Percentiles rank a stretch among this genome's conserved stretches.
These are phyloP conservation scores for Botrytis deweyae DNA, from an alignment of 2,329 filamentous ascomycete species.

Conservation along the genomic window DNA sequence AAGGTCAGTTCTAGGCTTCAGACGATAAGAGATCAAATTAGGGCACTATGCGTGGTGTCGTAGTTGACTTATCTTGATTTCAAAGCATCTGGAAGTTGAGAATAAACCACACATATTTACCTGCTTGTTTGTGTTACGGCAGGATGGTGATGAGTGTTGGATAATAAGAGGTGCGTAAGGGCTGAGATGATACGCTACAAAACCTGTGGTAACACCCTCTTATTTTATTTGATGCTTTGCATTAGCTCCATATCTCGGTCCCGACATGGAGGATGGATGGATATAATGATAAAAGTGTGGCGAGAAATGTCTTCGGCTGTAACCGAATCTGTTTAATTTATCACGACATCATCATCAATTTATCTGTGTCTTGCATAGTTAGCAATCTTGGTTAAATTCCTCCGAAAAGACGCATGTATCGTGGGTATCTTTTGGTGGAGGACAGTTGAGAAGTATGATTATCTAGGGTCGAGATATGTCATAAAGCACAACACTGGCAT, in stretches of 20 bases:
- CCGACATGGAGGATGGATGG: background rate
- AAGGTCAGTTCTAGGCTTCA: background rate
- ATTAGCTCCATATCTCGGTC: conserved; percentile 5
- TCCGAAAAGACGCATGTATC: conserved; percentile 14
- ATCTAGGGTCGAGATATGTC: conserved; percentile 15
- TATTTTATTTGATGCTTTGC: conserved; percentile 6
- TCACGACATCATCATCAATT: background rate
- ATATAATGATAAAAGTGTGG: background rate
- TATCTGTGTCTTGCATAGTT: conserved; percentile 6
- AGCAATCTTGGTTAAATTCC: conserved; percentile 20
- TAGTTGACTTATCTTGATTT: background rate
- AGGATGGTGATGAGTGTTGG: background rate
- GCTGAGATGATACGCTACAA: conserved; percentile 2
- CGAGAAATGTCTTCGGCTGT: background rate
- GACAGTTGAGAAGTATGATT: background rate
- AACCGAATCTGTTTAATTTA: background rate
- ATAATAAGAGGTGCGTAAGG: background rate
- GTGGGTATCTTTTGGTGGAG: conserved; percentile 1
- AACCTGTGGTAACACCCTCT: background rate
- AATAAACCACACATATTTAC: background rate
- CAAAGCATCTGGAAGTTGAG: conserved; percentile 7
- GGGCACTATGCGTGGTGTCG: background rate
- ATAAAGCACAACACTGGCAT: conserved; percentile 5
- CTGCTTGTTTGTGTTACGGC: background rate
- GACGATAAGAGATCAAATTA: background rate